Base-by-base conservation (phyloP, 768 basidiomycete species). In the Tulasnella calospora region DNA sequence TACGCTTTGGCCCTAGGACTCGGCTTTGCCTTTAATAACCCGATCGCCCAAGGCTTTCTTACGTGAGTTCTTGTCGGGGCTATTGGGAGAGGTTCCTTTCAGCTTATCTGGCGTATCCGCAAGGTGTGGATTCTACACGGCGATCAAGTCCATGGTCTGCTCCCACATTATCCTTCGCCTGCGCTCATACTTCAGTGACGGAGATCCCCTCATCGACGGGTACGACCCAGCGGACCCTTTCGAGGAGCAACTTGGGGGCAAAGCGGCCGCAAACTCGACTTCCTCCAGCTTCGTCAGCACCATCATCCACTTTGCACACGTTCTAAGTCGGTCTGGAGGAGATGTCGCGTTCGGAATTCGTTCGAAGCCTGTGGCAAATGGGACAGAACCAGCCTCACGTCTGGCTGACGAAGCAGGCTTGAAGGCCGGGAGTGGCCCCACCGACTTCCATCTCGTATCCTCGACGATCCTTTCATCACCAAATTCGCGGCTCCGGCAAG, bases 121-220 rank as follows among this genome's bases (percentile, higher is more conserved):
- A 4, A 76, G 57, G 9, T 35, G 33, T 13, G 71, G 13, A 0
- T 33, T 38, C 55, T 51, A 55, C 33, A 46, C 57, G 33, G 75
- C n/a, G 0, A 33, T 76, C 55, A 76, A 69, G 57, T 61, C 75
- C 35, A 36, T 76, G 33, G 33, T 76, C 1, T 76, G 75, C 75
- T 76, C 75, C 23, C 75, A 76, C 27, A 61, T 76, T 19, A 61
- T 76, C 55, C 75, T 76, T 8, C 47, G 55, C 1, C 75, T 76
- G 10, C 75, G 75, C 17, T 51, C 75, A 13, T 76, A 51, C 36
- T 76, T 61, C 36, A 40, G 51, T 35, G 21, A 46, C 55, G 40
- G 75, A 21, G 61, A 61, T 23, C 46, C 35, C 21, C 2, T 76
- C 17, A 44, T 76, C 55, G 75, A 76, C 38, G 55, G 55, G 1